phyloP scores from a whole-genome alignment of 2,329 filamentous ascomycete species.

The Trichophyton equinum region DNA sequence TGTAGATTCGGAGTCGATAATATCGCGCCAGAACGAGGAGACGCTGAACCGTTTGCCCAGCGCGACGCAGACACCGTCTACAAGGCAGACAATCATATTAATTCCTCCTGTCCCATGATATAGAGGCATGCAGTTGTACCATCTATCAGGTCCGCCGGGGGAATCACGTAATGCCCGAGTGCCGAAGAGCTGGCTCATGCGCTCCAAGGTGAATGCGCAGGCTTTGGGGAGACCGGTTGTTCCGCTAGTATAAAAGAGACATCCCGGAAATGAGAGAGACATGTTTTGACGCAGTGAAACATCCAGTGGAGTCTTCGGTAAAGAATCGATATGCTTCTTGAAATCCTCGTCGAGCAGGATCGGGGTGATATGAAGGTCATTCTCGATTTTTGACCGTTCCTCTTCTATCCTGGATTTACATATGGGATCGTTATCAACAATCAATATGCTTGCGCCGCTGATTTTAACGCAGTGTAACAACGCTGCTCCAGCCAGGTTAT shows the following conservation, averaged over 20 bases:
- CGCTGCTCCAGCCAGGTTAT: constrained; percentile 51
- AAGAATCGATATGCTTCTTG: constrained; percentile 37
- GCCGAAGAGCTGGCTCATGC: constrained; percentile 30
- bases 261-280: constrained; percentile 43
- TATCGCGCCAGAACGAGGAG: constrained; percentile 58
- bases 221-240: constrained; percentile 68
- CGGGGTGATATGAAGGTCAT: constrained; percentile 47
- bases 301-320: constrained; percentile 40
- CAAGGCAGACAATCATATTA: constrained; percentile 43
- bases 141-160: constrained; percentile 40
- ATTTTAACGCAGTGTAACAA: constrained; percentile 54
- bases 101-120: constrained; percentile 65
- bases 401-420: constrained; percentile 47
- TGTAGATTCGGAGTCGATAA: constrained; percentile 54
- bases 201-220: constrained; percentile 46
- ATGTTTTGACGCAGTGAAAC: constrained; percentile 45
- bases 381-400: constrained; percentile 35
- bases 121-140: constrained; percentile 65
- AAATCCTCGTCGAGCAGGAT: constrained; percentile 40
- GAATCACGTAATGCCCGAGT: constrained; percentile 24
- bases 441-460: constrained; percentile 42
- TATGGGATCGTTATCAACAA: constrained; percentile 46
- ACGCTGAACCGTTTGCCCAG: constrained; percentile 47
- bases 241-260: constrained; percentile 61
- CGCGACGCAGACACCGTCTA: constrained; percentile 36